These are phyloP conservation scores for Allium fistulosum DNA, from an alignment of 106 monocot genomes.

Conservation along the genomic window DNA sequence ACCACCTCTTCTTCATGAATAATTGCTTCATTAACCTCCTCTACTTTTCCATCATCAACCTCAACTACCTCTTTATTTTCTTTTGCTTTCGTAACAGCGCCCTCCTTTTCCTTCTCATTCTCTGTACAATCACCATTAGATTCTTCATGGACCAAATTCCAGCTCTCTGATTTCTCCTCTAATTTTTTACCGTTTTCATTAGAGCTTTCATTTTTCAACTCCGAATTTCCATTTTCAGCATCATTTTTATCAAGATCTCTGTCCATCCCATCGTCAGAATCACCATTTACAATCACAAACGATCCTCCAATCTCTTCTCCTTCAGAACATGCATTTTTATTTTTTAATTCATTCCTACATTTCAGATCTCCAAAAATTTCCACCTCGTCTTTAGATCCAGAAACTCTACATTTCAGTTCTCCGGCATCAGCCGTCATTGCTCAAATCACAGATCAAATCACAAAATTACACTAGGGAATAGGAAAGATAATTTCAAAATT, in stretches of 20 bases:
- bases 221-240: background rate
- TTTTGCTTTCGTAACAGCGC: no score
- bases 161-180: background rate
- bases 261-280: slow-evolving; percentile 2
- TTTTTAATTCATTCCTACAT: background rate
- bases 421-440: slow-evolving; percentile 12
- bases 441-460: background rate
- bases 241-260: slow-evolving; percentile 7
- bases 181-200: background rate
- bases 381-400: background rate
- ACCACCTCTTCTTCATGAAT: background rate
- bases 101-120: background rate
- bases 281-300: slow-evolving; percentile 11
- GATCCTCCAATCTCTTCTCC: slow-evolving; percentile 11
- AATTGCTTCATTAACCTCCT: background rate
- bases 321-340: background rate
- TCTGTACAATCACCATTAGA: background rate
- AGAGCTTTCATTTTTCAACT: no score
- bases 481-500: no score
- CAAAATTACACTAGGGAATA: background rate
- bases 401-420: slow-evolving; percentile 1
- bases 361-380: slow-evolving; percentile 11
- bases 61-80: background rate
- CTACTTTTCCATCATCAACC: background rate
- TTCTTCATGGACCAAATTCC: background rate